These are phyloP conservation scores for Aspergillus heteromorphus DNA, from an alignment of 495 filamentous ascomycete species.

Conservation along the genomic window DNA sequence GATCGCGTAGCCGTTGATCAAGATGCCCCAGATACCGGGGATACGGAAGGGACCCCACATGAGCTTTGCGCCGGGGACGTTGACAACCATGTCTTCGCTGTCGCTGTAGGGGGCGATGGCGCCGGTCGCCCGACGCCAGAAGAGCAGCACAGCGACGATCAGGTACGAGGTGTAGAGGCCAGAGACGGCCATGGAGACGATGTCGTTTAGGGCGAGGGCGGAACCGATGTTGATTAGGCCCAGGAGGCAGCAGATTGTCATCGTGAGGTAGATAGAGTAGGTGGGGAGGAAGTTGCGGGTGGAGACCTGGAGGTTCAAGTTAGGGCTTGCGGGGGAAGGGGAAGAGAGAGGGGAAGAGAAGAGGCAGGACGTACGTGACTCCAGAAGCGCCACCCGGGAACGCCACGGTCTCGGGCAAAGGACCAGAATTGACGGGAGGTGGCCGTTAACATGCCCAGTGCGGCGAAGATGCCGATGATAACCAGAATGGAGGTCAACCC, in stretches of 20 bases:
- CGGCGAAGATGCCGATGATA: constrained; percentile 31
- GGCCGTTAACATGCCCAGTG: constrained; percentile 42
- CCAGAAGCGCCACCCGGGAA: constrained; percentile 40
- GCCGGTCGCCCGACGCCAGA: constrained; percentile 40
- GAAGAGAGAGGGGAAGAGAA: background rate
- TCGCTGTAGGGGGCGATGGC: constrained; percentile 22
- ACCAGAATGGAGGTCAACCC: constrained; percentile 42
- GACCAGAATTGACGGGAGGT: constrained; percentile 51
- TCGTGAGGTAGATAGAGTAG: constrained; percentile 34
- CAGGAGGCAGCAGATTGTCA: constrained; percentile 29
- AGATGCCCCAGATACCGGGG: constrained; percentile 23
- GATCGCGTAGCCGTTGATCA: constrained; percentile 29
- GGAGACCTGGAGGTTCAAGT: constrained; percentile 22
- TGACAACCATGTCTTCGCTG: constrained; percentile 17
- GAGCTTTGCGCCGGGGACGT: constrained; percentile 28
- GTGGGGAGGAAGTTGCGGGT: constrained; percentile 31
- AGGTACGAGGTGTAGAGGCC: constrained; percentile 42
- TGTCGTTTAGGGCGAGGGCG: constrained; percentile 39
- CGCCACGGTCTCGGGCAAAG: constrained; percentile 47
- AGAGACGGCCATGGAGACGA: constrained; percentile 38
- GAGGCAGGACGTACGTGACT: constrained; percentile 34
- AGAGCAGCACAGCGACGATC: constrained; percentile 38
- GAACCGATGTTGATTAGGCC: constrained; percentile 44
- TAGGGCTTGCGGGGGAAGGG: background rate
- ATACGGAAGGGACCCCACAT: constrained; percentile 38